phyloP scores from a whole-genome alignment of 2,329 filamentous ascomycete genomes.

The Xylariaceae sp. region DNA sequence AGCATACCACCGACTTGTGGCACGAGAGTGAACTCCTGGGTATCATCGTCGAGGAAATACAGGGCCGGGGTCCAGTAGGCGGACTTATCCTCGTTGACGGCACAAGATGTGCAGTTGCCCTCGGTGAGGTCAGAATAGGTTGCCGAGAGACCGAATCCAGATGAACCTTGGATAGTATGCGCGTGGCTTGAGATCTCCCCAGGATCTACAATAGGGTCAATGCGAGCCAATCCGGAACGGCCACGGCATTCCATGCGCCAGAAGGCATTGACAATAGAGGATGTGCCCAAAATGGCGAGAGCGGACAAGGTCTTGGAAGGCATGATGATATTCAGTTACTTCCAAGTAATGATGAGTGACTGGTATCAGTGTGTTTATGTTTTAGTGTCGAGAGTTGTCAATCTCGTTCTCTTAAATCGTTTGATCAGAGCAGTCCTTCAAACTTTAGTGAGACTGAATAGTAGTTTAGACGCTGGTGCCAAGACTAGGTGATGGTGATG shows the following conservation, averaged over 20 bases:
- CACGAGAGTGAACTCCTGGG: constrained; percentile 65
- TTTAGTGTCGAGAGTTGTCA: neutral
- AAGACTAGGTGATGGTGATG: neutral
- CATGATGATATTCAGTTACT: constrained; percentile 14
- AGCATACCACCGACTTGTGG: constrained; percentile 78
- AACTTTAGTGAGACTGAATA: neutral
- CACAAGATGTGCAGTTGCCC: constrained; percentile 75
- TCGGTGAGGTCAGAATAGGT: constrained; percentile 53
- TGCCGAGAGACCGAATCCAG: constrained; percentile 65
- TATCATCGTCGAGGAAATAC: constrained; percentile 67
- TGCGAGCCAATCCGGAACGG: constrained; percentile 62
- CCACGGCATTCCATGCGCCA: constrained; percentile 87
- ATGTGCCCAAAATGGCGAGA: constrained; percentile 29
- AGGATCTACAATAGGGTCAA: constrained; percentile 72
- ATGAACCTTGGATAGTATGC: constrained; percentile 72
- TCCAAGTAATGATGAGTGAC: neutral
- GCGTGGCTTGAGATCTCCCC: constrained; percentile 60
- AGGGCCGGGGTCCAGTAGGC: constrained; percentile 79
- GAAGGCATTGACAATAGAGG: constrained; percentile 59
- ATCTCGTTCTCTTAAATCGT: neutral
- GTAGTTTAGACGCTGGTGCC: neutral
- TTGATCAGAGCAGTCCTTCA: neutral
- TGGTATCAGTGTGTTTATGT: neutral
- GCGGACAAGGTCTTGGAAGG: constrained; percentile 22
- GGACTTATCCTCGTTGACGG: constrained; percentile 77